Evolutionary conservation across 257 asterid species (phyloP), one percentile per base, ranked within the genome.

Genomic region (Nicotiana noctiflora): DNA sequence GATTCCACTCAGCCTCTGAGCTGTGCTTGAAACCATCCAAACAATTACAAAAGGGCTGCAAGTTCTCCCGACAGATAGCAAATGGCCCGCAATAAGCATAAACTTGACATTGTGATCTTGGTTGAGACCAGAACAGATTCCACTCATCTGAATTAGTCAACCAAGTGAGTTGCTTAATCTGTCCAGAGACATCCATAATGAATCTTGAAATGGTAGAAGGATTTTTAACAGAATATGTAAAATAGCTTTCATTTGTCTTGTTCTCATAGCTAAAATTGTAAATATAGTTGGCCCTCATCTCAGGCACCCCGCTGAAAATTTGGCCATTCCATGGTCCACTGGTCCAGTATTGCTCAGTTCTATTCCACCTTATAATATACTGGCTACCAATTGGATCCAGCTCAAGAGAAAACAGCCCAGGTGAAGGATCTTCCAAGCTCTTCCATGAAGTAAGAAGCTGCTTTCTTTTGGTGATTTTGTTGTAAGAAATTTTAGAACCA

Each of bases 381-480:
- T 87, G 90, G 0, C 81, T 84, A 64, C 44, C 64, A 56, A 0
- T 57, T 0, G 90, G 91, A 72, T 88, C 91, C 1, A 93, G 86
- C 86, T 90, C 97, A 31, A 91, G 91, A 0, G 97, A 86, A 77
- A 85, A 94, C 44, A 84, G 87, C 56, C 97, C 98, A 14, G 88
- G 85, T 2, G 97, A 87, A 31, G 97, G 98, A 86, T 94, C 96
- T 23, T 94, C 93, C 4, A 80, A 79, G 62, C 90, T 94, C 56
- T 82, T 93, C 98, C 98, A 94, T 2, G 96, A 94, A 81, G 88
- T 93, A 53, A 94, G 82, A n/a, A 76, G 88, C 62, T 88, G 93
- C 60, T 74, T 86, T 13, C 0, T 85, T 1, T 21, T 61, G 2
- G 90, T 94, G 10, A 82, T 77, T 70, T 89, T 94, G 61, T 93